Conservation (phyloP, 441 rosid species). For the Corymbia citriodora region DNA sequence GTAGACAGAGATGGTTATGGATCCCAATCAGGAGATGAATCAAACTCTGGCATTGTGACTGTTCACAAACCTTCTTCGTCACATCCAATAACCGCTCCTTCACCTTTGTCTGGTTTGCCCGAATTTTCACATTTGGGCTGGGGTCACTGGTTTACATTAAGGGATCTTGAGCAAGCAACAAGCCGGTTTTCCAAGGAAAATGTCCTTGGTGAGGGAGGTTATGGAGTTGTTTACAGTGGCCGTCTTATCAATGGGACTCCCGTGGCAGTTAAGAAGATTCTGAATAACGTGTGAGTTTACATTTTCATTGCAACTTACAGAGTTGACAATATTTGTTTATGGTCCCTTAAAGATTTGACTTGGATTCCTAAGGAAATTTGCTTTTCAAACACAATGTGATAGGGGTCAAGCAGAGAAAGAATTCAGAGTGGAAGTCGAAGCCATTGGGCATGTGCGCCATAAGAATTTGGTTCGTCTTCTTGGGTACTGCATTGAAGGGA, state of each 20-base stretch:
- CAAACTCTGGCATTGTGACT: constrained; percentile 54
- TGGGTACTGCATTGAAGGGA: constrained; percentile 96
- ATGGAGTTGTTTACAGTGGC: constrained; percentile 87
- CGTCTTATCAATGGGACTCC: constrained; percentile 67
- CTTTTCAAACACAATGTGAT: background rate
- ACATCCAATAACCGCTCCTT: constrained; percentile 60
- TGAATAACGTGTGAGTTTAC: constrained; percentile 76
- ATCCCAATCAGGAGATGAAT: constrained; percentile 89
- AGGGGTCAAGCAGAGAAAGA: constrained; percentile 99
- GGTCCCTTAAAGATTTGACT: background rate
- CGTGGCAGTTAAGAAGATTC: constrained; percentile 85
- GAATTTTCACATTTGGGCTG: constrained; percentile 88
- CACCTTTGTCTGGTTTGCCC: constrained; percentile 76
- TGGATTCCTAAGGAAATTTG: background rate
- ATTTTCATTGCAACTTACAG: background rate
- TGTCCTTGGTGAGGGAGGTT: constrained; percentile 93
- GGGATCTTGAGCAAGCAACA: constrained; percentile 94
- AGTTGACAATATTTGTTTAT: background rate
- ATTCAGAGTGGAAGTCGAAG: constrained; percentile 90
- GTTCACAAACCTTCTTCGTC: constrained; percentile 60
- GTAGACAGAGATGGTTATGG: constrained; percentile 59
- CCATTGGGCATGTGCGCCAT: constrained; percentile 97
- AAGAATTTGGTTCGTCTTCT: constrained; percentile 96
- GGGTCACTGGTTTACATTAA: constrained; percentile 98
- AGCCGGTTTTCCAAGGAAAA: constrained; percentile 79